Percentiles rank a stretch among this genome's conserved stretches.
These are phyloP conservation scores for Amoebophrya sp. DNA, from an alignment of 169 alveolate species.

Conservation along the genomic window DNA sequence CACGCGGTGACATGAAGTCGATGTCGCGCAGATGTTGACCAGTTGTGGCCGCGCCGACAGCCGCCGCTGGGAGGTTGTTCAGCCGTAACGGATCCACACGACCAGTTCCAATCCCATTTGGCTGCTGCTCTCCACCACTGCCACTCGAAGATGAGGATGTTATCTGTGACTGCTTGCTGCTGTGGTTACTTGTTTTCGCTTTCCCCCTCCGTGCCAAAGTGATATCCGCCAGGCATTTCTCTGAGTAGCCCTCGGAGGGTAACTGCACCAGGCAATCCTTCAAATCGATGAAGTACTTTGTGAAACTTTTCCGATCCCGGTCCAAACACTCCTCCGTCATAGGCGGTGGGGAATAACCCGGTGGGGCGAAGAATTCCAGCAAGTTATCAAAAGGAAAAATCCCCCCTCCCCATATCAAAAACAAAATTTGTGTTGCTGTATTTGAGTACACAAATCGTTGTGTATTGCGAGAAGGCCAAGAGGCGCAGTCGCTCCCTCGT, in stretches of 20 bases:
- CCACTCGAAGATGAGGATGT: too few species aligned
- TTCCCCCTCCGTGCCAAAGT: not conserved
- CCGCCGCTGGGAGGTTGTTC: not conserved
- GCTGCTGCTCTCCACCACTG: not conserved
- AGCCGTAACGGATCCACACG: too few species aligned
- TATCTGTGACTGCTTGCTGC: too few species aligned
- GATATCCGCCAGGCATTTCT: not conserved
- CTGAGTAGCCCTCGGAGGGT: not conserved
- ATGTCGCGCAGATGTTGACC: not conserved
- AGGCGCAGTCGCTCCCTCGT: too few species aligned
- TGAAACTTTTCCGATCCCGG: not conserved
- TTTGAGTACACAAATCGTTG: too few species aligned
- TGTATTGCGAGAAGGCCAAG: too few species aligned
- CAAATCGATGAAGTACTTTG: not conserved
- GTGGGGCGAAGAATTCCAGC: not conserved
- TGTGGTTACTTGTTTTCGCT: not conserved
- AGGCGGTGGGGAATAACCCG: not conserved
- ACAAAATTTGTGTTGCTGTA: too few species aligned
- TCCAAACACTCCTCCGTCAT: conserved; percentile 13
- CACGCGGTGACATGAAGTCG: not conserved
- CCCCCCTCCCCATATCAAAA: too few species aligned
- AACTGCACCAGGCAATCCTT: not conserved
- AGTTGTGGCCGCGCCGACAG: too few species aligned
- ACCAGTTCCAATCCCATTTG: not conserved
- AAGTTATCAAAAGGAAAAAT: too few species aligned